Conservation (phyloP, 306 rosid species). For the Prosopis cineraria region DNA sequence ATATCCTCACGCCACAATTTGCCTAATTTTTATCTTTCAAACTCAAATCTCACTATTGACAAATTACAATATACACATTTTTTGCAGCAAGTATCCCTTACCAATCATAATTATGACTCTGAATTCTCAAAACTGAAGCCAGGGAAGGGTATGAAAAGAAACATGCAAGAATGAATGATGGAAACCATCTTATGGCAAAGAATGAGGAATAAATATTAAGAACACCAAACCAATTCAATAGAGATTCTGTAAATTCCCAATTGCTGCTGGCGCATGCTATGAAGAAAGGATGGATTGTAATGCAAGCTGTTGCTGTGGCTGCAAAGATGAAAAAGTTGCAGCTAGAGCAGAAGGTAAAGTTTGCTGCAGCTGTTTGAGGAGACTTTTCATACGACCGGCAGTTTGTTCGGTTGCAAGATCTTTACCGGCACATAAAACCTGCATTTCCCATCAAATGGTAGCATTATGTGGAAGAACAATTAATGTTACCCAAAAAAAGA, state of each 20-base stretch:
- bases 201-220: constrained; percentile 59
- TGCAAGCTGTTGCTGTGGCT: constrained; percentile 96
- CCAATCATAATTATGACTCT: constrained; percentile 60
- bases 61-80: constrained; percentile 70
- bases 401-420: constrained; percentile 96
- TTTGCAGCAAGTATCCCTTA: constrained; percentile 47
- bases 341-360: constrained; percentile 85
- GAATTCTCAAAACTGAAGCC: constrained; percentile 68
- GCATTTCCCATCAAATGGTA: constrained; percentile 22
- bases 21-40: constrained; percentile 41
- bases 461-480: constrained; percentile 15
- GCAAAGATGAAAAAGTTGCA: constrained; percentile 97
- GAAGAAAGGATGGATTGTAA: constrained; percentile 75
- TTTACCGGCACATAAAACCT: constrained; percentile 94
- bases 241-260: constrained; percentile 18
- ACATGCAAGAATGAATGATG: constrained; percentile 35
- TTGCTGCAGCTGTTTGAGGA: constrained; percentile 92
- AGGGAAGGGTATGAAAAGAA: constrained; percentile 39
- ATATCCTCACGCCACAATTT: constrained; percentile 39
- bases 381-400: constrained; percentile 73
- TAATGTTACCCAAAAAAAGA: neutral
- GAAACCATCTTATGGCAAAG: constrained; percentile 76
- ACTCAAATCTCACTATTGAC: constrained; percentile 53
- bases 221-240: constrained; percentile 42
- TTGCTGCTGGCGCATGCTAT: constrained; percentile 41